phyloP scores from a whole-genome alignment of 176 grass and related monocot species.

The Musa itinerans region DNA sequence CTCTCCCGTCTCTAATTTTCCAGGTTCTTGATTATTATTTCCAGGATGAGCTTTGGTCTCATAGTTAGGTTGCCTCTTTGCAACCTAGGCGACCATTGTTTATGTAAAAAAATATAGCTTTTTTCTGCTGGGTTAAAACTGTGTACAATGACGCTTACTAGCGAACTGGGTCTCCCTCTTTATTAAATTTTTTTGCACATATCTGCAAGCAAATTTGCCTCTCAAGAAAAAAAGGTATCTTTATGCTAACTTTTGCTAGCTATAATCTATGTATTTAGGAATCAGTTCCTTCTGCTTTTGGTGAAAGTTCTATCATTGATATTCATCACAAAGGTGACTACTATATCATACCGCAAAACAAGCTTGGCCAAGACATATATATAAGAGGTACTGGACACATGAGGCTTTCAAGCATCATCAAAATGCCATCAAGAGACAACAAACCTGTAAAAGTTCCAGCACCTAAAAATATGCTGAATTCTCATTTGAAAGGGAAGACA shows the following conservation, averaged over 20 bases:
- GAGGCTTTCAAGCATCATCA: slow-evolving; percentile 47
- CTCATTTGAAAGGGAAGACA: slow-evolving; percentile 49
- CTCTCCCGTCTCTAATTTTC: background rate
- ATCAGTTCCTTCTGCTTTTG: slow-evolving; percentile 31
- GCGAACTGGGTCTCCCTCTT: no score
- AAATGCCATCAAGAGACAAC: slow-evolving; percentile 72
- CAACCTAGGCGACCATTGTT: no score
- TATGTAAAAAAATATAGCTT: no score
- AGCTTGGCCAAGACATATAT: slow-evolving; percentile 88
- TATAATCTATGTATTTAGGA: slow-evolving; percentile 45
- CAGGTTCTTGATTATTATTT: background rate
- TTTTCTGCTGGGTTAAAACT: no score
- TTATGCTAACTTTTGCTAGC: background rate
- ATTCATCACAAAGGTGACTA: slow-evolving; percentile 72
- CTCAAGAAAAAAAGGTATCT: no score
- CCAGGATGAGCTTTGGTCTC: no score
- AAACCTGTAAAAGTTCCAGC: slow-evolving; percentile 77
- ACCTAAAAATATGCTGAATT: slow-evolving; percentile 61
- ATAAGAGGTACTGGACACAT: slow-evolving; percentile 48
- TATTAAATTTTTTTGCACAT: no score
- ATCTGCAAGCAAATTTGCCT: no score
- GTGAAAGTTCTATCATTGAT: slow-evolving; percentile 55
- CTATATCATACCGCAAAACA: slow-evolving; percentile 87
- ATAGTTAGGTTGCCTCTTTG: no score
- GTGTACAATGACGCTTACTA: no score